phyloP scores from a whole-genome alignment of 2,329 filamentous ascomycete species.

The Chalara sp. region DNA sequence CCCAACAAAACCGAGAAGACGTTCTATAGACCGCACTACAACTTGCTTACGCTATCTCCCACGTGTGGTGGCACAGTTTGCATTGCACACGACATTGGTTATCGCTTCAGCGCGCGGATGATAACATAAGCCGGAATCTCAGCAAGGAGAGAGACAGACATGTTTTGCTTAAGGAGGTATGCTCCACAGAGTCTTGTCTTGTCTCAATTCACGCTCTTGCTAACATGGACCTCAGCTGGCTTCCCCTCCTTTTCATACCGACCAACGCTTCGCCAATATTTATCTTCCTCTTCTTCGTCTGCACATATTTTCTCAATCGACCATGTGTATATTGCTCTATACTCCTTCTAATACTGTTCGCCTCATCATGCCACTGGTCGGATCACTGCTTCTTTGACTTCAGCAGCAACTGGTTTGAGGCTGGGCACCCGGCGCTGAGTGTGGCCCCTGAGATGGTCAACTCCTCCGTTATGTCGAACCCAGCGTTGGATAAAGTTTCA shows the following conservation, averaged over 20 bases:
- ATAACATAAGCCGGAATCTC: slow-evolving; percentile 14
- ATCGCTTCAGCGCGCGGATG: slow-evolving; percentile 9
- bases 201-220: neutral
- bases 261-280: slow-evolving; percentile 80
- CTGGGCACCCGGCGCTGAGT: slow-evolving; percentile 39
- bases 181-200: neutral
- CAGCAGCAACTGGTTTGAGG: slow-evolving; percentile 83
- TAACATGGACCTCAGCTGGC: slow-evolving; percentile 51
- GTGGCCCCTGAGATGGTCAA: slow-evolving; percentile 19
- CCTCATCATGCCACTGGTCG: slow-evolving; percentile 85
- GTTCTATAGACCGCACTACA: too few species aligned
- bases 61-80: too few species aligned
- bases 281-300: slow-evolving; percentile 82
- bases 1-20: too few species aligned
- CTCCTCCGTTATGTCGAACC: slow-evolving; percentile 17
- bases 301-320: slow-evolving; percentile 92
- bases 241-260: slow-evolving; percentile 81
- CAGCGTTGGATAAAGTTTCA: slow-evolving; percentile 28
- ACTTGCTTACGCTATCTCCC: too few species aligned
- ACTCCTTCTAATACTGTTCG: slow-evolving; percentile 88
- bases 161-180: slow-evolving; percentile 60
- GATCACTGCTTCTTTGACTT: slow-evolving; percentile 93
- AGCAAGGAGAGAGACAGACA: slow-evolving; percentile 23
- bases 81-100: too few species aligned
- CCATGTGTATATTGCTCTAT: slow-evolving; percentile 98